Base-by-base conservation (phyloP, 2,329 filamentous ascomycete species). In the Talaromyces atroroseus region DNA sequence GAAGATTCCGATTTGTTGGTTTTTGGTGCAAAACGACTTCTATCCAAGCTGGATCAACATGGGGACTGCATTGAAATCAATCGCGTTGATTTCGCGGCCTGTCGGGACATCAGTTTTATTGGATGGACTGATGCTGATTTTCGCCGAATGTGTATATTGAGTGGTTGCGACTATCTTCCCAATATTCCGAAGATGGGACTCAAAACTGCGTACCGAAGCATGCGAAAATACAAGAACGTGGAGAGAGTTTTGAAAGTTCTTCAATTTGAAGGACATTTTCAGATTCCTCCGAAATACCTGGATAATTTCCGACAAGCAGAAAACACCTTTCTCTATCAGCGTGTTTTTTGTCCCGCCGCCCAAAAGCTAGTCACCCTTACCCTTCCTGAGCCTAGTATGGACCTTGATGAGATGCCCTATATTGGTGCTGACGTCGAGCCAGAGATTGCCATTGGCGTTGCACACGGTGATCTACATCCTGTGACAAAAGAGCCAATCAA, bases 1-100 rank as follows among this genome's bases (percentile, higher is more conserved):
- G 94, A 99, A 69, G 94, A 99, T 71, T 99, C 94, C 0, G 94
- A 99, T 74, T 78, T 99, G 56, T 78, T 99, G 34, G 94, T 99
- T 0, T 99, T 99, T 64, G 94, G 94, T 16, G 92, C 92, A 23
- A 92, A 90, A 72, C 84, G 89, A 53, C 80, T 99, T 12, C 76
- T 99, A 58, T 97, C 94, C 4, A 99, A 99, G 72, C 80, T 99
- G 52, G 92, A 96, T 66, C 88, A 95, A 70, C 90, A 95, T 63
- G 94, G 94, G 49, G 89, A 94, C 60, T 96, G 92, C 67, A 81
- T 97, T 60, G 92, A 96, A 76, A 88, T 99, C 69, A 90, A 90
- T 65, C 87, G 94, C 34, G 83, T 84, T 14, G 89, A 96, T 68
- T 97, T 99, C 67, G 88, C 89, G 52, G 85, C 89, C 29, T 95